Base-by-base conservation (phyloP, 345 rosid species). In the Mallotus nudiflorus region DNA sequence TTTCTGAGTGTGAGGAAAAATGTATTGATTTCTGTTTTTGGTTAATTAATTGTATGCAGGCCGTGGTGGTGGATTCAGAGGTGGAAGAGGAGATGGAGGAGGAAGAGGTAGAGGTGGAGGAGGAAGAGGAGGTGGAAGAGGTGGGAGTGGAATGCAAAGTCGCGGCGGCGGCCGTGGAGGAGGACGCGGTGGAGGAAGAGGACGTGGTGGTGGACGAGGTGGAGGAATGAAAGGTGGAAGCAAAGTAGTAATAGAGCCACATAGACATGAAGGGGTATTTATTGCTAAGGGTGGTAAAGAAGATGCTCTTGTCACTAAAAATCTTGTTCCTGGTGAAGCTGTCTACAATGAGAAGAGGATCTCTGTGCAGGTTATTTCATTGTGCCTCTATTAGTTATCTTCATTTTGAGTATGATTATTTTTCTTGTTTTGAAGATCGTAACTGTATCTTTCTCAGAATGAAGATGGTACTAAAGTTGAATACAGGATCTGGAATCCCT, bases 401-500 rank as follows among this genome's bases (percentile, higher is more conserved):
- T n/a, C n/a, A n/a, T n/a, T n/a, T n/a, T n/a, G n/a, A n/a, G 0
- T 7, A 9, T 24, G 53, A 4, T 8, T 53, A 39, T 1, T 20
- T 24, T 39, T 28, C 33, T 39, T 33, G 3, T 33, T 3, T 33
- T 53, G 25, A 42, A 8, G 46, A 42, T 4, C 9, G 2, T n/a
- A n/a, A 9, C 5, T 15, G 22, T 40, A 10, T 3, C 6, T 24
- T 69, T 14, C 19, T 8, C 80, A 91, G 91, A 91, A 88, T 54
- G 99, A 92, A 65, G 99, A 96, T 80, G 97, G 98, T 69, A 89
- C 88, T 14, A 96, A 96, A 75, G 82, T 81, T 62, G 99, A 96
- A 55, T 96, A 96, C 81, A 86, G 99, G 62, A 81, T 96, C 0
- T 96, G 99, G 99, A 96, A 96, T 64, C 99, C 99, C 16, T 92